Evolutionary conservation across 768 basidiomycete species (phyloP), one percentile per base, ranked within the genome.

Genomic region (Cyclocybe cylindracea): DNA sequence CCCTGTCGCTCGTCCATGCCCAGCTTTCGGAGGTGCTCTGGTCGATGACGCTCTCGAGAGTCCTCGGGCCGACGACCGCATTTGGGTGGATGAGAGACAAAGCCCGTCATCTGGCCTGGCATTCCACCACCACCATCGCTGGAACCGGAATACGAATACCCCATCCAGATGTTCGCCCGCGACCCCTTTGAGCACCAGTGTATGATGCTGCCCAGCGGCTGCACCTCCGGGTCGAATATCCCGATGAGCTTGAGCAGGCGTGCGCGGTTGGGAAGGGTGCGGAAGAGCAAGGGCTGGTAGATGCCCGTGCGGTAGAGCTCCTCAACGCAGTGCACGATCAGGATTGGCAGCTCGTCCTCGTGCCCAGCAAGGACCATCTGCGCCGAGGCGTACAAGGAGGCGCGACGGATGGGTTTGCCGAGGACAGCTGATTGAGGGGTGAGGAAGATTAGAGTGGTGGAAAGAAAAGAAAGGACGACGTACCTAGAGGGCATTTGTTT

Each of bases 1-100:
- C 97, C 14, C 82, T 99, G 6, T 99, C 97, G 19, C 82, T 99
- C 46, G 97, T 97, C 9, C 97, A 99, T 72, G 94, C 97, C 14
- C 97, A 98, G 71, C 78, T 99, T 13, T 96, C 94, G 36, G 94
- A 94, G 69, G 94, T 96, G 48, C 74, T 96, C 51, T 96, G 93
- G 91, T 65, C 67, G 46, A 96, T 96, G 94, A 93, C 91, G 0
- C 59, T 99, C 41, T 88, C 70, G 44, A 62, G 68, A 5, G 77
- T 78, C 59, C 69, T 93, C 7, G 82, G 82, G 39, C 78, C 88
- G 46, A 67, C 78, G n/a, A 78, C 86, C 44, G 68, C 92, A 57
- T 72, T 87, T 42, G 92, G 85, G 5, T 72, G 77, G 69, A 68
- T 84, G n/a, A n/a, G n/a, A n/a, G n/a, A n/a, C 62, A 19, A 66